These are phyloP conservation scores for Dysphania ambrosioides DNA, from an alignment of 148 eudicot species.

Conservation along the genomic window DNA sequence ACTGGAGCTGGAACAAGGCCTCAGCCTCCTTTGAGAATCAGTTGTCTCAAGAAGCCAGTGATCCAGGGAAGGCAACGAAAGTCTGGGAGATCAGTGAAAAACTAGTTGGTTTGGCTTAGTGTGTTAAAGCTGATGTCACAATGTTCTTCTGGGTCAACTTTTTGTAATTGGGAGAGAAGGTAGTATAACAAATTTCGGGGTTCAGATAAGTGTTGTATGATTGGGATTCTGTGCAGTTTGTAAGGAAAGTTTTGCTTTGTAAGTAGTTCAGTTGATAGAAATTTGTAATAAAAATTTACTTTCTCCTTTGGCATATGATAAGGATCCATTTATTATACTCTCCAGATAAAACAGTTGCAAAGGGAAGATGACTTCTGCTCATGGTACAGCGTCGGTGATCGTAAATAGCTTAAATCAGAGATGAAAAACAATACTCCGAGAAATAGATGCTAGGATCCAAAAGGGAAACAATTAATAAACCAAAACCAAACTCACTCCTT, in stretches of 20 bases:
- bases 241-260: slow-evolving; percentile 23
- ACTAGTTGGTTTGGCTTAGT: slow-evolving; percentile 57
- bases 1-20: slow-evolving; percentile 80
- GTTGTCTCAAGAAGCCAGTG: slow-evolving; percentile 63
- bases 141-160: neutral
- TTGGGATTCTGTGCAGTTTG: slow-evolving; percentile 1
- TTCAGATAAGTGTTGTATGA: neutral
- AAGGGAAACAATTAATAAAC: too few species aligned
- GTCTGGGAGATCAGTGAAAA: slow-evolving; percentile 75
- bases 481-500: too few species aligned
- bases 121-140: neutral
- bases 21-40: slow-evolving; percentile 66
- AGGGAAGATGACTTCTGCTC: neutral
- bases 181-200: neutral
- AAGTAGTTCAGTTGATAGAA: slow-evolving; percentile 21
- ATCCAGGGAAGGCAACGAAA: slow-evolving; percentile 50
- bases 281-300: slow-evolving; percentile 21
- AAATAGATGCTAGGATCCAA: neutral
- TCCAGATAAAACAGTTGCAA: neutral
- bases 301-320: neutral
- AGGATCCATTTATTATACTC: too few species aligned
- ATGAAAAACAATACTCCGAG: neutral
- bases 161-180: slow-evolving; percentile 1
- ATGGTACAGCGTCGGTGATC: too few species aligned
- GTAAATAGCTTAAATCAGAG: too few species aligned